Base-by-base conservation (phyloP, 169 alveolate species). In the Plasmodium reichenowi region DNA sequence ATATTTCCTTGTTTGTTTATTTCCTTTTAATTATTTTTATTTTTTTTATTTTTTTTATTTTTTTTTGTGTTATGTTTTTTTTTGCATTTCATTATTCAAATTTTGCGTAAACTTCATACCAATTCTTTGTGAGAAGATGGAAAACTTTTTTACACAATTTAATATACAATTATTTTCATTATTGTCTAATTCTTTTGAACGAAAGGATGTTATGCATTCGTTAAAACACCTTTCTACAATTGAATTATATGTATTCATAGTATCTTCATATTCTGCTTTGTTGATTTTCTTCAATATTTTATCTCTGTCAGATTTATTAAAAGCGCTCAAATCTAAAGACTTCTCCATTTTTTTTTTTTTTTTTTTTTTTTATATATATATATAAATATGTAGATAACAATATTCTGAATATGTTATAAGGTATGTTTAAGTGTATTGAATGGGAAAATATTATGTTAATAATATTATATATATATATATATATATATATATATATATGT, bases 221-320 rank as follows among this genome's bases (percentile, higher is more conserved):
- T 89, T 90, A 59, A 94, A 94, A 71, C 96, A 94, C 15, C 89
- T 71, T 60, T 94, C 95, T 4, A 93, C 95, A 76, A 94, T 93
- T 22, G 95, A 94, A 68, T 94, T 94, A 83, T 94, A 94, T 26
- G 95, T 94, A 54, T 83, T 94, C 88, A 94, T 73, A 43, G 96
- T 94, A 70, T 94, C 96, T 54, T 91, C 95, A 89, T 94, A 94
- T 89, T 94, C 95, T 60, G 94, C 90, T 64, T 93, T 92, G 88
- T 87, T 93, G 50, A 94, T 93, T 62, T 90, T 90, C 24, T 74
- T 90, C 93, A 94, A 13, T 22, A 94, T 94, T 59, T 85, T 74
- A 32, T 93, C 88, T 72, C 95, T 88, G 67, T 94, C 95, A 66
- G 26, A 62, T 86, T 86, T 86, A 64, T 72, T 86, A 72, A 86